Evolutionary conservation across 148 eudicot genomes (phyloP).

Genomic region (Dysphania ambrosioides): DNA sequence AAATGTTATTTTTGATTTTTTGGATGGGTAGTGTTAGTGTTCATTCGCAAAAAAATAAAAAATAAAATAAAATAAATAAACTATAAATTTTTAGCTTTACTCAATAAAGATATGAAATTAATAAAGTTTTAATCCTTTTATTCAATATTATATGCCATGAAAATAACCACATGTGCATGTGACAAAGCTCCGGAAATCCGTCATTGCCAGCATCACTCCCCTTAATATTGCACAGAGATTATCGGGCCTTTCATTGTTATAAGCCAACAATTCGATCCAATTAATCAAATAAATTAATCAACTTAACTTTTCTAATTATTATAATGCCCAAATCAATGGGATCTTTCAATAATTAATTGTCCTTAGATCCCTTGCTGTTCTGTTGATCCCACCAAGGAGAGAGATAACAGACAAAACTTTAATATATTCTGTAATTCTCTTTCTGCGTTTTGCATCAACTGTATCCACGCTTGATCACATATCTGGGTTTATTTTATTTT

Average conservation of each 20-base stretch:
- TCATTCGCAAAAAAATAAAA: no score
- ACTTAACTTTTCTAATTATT: neutral
- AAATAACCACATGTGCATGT: slow-evolving; percentile 14
- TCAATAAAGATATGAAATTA: no score
- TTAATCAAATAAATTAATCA: neutral
- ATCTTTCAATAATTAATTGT: slow-evolving; percentile 2
- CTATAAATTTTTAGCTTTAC: no score
- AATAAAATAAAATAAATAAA: no score
- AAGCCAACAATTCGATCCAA: neutral
- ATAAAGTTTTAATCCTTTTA: no score
- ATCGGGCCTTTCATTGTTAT: slow-evolving; percentile 8
- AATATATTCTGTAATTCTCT: no score
- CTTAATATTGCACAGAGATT: slow-evolving; percentile 12
- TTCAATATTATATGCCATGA: no score
- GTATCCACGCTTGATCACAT: slow-evolving; percentile 4
- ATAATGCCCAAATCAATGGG: neutral
- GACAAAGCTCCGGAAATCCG: slow-evolving; percentile 24
- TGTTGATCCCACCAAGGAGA: slow-evolving; percentile 21
- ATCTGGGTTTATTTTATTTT: neutral
- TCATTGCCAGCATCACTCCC: slow-evolving; percentile 21
- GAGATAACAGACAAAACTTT: neutral
- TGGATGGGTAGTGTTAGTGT: no score
- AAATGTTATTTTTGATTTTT: no score
- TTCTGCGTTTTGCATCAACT: neutral
- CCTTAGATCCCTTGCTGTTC: slow-evolving; percentile 25